Percentiles rank a stretch among this genome's conserved stretches.
phyloP scores from a whole-genome alignment of 371 early-diverging fungal genomes.

The Globomyces sp. region DNA sequence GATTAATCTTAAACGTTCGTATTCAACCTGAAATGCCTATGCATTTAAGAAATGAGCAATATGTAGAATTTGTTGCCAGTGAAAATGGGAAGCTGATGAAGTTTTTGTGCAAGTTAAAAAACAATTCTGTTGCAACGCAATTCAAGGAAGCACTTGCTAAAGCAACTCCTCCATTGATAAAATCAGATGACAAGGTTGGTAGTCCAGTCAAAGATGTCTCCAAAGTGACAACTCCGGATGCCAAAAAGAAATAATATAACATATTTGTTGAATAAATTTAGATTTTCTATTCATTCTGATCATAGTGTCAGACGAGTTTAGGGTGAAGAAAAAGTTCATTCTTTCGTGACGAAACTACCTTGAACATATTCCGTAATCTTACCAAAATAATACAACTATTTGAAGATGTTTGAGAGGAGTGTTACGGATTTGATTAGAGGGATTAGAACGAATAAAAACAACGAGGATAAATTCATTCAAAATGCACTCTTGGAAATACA shows the following conservation, averaged over 20 bases:
- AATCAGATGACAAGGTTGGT: too few species aligned
- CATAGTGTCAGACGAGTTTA: too few species aligned
- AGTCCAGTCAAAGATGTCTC: too few species aligned
- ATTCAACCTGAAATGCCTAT: constrained; percentile 27
- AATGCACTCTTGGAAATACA: constrained; percentile 84
- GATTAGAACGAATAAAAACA: constrained; percentile 88
- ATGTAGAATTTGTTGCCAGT: constrained; percentile 23
- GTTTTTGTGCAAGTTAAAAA: constrained; percentile 11
- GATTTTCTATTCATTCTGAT: too few species aligned
- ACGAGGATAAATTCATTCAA: constrained; percentile 83
- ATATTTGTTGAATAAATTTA: too few species aligned
- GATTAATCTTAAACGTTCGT: constrained; percentile 32
- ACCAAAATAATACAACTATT: too few species aligned
- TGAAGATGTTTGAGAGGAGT: too few species aligned
- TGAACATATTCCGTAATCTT: too few species aligned
- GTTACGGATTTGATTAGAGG: constrained; percentile 77
- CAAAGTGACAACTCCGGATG: too few species aligned
- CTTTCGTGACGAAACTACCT: too few species aligned
- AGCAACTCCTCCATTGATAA: not conserved
- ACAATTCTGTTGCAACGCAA: not conserved
- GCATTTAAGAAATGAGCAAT: constrained; percentile 26
- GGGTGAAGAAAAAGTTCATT: too few species aligned
- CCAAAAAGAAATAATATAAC: too few species aligned
- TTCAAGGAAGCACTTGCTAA: not conserved
- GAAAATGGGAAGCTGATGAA: constrained; percentile 1